phyloP scores from a whole-genome alignment of 2,329 filamentous ascomycete species.

The Gliomastix tumulicola region DNA sequence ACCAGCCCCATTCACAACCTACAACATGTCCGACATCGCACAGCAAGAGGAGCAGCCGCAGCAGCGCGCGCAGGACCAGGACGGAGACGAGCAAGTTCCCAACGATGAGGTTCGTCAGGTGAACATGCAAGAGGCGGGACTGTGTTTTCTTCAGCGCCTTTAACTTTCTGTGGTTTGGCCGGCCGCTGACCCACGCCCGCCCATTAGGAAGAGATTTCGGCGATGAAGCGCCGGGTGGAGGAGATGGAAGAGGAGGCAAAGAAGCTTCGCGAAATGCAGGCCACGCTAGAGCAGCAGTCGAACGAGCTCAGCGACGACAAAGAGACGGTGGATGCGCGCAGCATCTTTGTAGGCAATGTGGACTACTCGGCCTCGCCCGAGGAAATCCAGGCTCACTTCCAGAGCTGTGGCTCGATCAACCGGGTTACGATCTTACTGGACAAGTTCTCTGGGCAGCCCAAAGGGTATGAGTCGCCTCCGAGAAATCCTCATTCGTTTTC shows the following conservation, averaged over 20 bases:
- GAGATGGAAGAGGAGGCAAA: conserved; percentile 89
- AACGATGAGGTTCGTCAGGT: conserved; percentile 26
- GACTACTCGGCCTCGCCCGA: conserved; percentile 96
- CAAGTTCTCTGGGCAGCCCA: conserved; percentile 98
- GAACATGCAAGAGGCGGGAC: conserved; percentile 11
- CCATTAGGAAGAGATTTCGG: conserved; percentile 68
- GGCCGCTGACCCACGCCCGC: conserved; percentile 4
- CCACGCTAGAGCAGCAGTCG: conserved; percentile 75
- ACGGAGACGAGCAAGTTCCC: conserved; percentile 14
- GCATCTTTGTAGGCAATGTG: conserved; percentile 97
- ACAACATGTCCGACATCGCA: conserved; percentile 21
- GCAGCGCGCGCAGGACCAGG: conserved; percentile 17
- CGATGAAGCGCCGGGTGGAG: conserved; percentile 79
- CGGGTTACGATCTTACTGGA: conserved; percentile 94
- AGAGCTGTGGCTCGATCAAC: conserved; percentile 95
- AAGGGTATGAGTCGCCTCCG: conserved; percentile 68
- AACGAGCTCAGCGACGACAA: conserved; percentile 84
- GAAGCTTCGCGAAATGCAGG: conserved; percentile 82
- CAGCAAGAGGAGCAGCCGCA: conserved; percentile 22
- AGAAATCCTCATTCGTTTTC: not conserved
- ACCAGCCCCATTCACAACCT: no score
- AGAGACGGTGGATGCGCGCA: conserved; percentile 90
- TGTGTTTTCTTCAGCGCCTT: not conserved
- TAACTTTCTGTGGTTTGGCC: no score
- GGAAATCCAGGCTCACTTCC: conserved; percentile 94